Conservation (phyloP, 768 basidiomycete genomes). For the Mycena maculata region DNA sequence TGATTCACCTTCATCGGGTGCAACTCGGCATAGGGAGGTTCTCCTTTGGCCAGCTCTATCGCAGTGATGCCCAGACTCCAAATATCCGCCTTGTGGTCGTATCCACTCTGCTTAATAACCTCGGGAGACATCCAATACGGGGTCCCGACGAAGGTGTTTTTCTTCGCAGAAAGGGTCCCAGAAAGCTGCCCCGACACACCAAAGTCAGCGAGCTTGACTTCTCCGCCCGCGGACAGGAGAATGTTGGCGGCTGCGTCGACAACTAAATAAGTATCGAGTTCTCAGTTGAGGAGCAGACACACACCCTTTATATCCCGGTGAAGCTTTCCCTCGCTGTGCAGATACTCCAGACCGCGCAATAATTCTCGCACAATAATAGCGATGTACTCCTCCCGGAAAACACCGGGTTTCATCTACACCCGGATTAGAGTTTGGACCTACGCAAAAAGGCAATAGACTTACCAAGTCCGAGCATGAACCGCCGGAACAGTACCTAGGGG, state of each 20-base stretch:
- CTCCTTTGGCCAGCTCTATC: constrained; percentile 96
- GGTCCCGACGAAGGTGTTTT: constrained; percentile 98
- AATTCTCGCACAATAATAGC: constrained; percentile 96
- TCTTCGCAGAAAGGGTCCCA: constrained; percentile 91
- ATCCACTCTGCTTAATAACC: constrained; percentile 99
- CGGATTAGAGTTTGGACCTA: constrained; percentile 30
- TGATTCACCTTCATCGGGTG: constrained; percentile 96
- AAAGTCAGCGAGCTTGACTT: constrained; percentile 98
- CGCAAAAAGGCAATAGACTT: constrained; percentile 41
- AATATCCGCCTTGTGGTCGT: constrained; percentile 99
- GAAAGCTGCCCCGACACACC: constrained; percentile 98
- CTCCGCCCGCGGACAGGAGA: constrained; percentile 89
- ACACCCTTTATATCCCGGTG: constrained; percentile 99
- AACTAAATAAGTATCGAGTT: constrained; percentile 15
- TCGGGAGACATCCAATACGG: constrained; percentile 99
- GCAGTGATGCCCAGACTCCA: constrained; percentile 99
- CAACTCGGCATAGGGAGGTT: constrained; percentile 97
- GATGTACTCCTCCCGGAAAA: constrained; percentile 98
- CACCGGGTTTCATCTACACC: constrained; percentile 95
- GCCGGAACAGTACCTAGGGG: constrained; percentile 90
- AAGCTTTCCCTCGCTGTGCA: constrained; percentile 95
- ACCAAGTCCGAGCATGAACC: constrained; percentile 98
- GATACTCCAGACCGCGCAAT: constrained; percentile 91
- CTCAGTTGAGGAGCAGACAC: constrained; percentile 20
- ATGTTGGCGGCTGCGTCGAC: constrained; percentile 87